Evolutionary conservation across 441 rosid species (phyloP), one percentile per base, ranked within the genome.

Genomic region (Gossypium schwendimanii): DNA sequence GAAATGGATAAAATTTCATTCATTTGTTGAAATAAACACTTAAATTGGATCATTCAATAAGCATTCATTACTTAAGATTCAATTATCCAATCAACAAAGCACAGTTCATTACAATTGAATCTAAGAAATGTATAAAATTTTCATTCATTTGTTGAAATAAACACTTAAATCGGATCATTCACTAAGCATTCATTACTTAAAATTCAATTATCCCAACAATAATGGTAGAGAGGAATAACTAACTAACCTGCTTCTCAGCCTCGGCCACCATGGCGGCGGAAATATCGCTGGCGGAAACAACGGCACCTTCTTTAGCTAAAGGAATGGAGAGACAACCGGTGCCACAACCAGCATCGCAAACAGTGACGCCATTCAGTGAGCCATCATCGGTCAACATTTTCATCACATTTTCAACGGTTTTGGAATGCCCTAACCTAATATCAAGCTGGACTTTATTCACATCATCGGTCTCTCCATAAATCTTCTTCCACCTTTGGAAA

Each of bases 241-340:
- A 36, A 75, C 77, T 74, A 11, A 90, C 96, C 88, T 89, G 85
- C 76, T 84, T 84, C 85, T 91, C 76, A 20, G 97, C 97, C 82
- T 92, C 97, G 1, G 91, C 83, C 15, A 94, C 96, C 97, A 92
- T 94, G 9, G 97, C 91, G 3, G 97, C 90, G 6, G 97, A 94
- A 72, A 94, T 94, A 72, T 92, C 97, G 63, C 91, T 89, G 11
- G 98, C 94, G 15, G 76, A 88, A 60, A 94, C 98, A 41, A 84
- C 28, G 0, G 97, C 96, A 0, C 97, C 98, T 84, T 87, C 91
- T 80, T 88, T 89, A 1, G 97, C 94, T 53, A 94, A 78, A 2
- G 97, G 98, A 78, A 90, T 87, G 9, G 92, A 73, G 26, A 92
- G 91, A 33, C 75, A 73, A 0, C 97, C 96, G 0, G 96, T 90